Evolutionary conservation across 768 basidiomycete genomes (phyloP).

Genomic region (Mycena metata): DNA sequence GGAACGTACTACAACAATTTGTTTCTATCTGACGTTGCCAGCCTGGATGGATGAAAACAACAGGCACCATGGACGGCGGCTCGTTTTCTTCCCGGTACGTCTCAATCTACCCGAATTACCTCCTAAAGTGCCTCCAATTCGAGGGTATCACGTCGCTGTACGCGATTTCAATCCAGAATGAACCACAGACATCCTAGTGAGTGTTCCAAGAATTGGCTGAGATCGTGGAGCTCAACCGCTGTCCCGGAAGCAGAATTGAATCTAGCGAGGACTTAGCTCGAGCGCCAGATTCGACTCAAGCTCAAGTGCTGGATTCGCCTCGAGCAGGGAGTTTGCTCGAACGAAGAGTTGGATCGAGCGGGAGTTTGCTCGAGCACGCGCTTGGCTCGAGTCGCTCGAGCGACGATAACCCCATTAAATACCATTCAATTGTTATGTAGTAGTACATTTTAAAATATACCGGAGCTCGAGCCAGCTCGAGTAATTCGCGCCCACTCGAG

Average conservation of each 20-base stretch:
- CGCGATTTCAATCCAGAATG: slow-evolving; percentile 75
- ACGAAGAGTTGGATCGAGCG: no score
- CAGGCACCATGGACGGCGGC: slow-evolving; percentile 76
- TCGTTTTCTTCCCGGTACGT: slow-evolving; percentile 61
- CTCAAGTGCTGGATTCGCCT: no score
- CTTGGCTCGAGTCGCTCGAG: no score
- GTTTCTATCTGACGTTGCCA: slow-evolving; percentile 42
- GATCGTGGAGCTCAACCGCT: background rate
- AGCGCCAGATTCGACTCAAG: no score
- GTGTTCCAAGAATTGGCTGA: background rate
- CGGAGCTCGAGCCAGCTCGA: no score
- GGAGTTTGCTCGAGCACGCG: no score
- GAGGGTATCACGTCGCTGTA: slow-evolving; percentile 71
- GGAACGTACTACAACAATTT: background rate
- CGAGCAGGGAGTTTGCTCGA: no score
- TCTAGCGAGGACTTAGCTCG: no score
- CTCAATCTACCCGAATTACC: slow-evolving; percentile 69
- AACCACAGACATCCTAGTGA: slow-evolving; percentile 71
- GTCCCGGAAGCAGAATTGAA: background rate
- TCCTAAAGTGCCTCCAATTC: slow-evolving; percentile 76
- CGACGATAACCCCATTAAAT: no score
- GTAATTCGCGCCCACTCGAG: no score
- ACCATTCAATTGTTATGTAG: no score
- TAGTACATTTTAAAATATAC: no score
- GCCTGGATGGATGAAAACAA: slow-evolving; percentile 87